Evolutionary conservation across 2,329 filamentous ascomycete species (phyloP).

Genomic region (Nothophoma quercina): DNA sequence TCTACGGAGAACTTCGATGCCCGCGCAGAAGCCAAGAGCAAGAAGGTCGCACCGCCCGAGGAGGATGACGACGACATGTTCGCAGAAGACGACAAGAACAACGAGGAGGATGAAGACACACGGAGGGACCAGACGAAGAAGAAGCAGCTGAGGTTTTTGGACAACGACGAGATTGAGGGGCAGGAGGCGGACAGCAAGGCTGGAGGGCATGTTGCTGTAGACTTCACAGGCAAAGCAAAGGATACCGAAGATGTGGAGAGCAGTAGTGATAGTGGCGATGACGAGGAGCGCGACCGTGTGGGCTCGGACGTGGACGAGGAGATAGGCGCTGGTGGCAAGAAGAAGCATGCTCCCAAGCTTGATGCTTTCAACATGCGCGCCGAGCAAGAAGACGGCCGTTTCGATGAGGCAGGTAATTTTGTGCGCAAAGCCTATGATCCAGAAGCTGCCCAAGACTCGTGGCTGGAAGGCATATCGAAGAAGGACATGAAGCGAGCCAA

Average conservation of each 20-base stretch:
- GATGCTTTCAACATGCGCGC: constrained; percentile 94
- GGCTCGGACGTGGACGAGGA: constrained; percentile 81
- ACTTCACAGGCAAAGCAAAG: constrained; percentile 58
- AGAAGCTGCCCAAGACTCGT: constrained; percentile 88
- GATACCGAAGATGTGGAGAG: constrained; percentile 69
- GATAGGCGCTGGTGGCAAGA: constrained; percentile 86
- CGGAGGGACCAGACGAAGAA: constrained; percentile 65
- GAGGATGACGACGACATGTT: constrained; percentile 78
- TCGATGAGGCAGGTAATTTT: constrained; percentile 91
- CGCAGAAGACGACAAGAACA: constrained; percentile 68
- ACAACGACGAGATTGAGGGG: constrained; percentile 75
- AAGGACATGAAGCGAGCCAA: constrained; percentile 90
- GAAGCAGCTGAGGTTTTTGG: constrained; percentile 68
- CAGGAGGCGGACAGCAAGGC: constrained; percentile 77
- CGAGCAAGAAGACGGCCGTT: constrained; percentile 91
- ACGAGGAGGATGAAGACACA: constrained; percentile 62
- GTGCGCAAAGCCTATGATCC: constrained; percentile 88
- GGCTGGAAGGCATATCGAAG: constrained; percentile 91
- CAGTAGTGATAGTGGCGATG: constrained; percentile 64
- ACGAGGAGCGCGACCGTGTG: constrained; percentile 72
- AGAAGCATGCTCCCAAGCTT: constrained; percentile 90
- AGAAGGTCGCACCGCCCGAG: constrained; percentile 58
- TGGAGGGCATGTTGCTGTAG: constrained; percentile 70
- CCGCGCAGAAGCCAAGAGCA: constrained; percentile 68
- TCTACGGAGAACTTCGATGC: constrained; percentile 90